phyloP scores from a whole-genome alignment of 2,329 filamentous ascomycete species.

The Aspergillus arachidicola region DNA sequence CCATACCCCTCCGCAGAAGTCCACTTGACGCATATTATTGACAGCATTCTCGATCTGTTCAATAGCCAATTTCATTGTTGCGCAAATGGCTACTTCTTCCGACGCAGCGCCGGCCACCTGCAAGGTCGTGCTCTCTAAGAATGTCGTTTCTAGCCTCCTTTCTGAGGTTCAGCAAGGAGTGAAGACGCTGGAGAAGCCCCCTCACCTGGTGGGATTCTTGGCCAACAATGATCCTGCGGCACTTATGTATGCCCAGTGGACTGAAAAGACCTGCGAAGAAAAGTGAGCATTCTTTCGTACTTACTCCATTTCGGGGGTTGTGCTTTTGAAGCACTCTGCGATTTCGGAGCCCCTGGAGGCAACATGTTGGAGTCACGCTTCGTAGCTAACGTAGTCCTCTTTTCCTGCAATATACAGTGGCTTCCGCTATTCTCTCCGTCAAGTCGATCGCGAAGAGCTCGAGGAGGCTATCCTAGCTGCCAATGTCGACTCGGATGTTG shows the following conservation, averaged over 20 bases:
- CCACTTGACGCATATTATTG: conserved; percentile 2
- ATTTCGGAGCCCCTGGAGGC: conserved; percentile 15
- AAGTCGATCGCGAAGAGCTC: conserved; percentile 81
- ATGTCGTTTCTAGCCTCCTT: conserved; percentile 80
- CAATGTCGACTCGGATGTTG: conserved; percentile 75
- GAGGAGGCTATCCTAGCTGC: conserved; percentile 86
- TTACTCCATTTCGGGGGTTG: conserved; percentile 7
- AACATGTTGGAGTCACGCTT: conserved; percentile 10
- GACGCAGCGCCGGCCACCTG: conserved; percentile 57
- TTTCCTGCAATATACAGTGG: conserved; percentile 59
- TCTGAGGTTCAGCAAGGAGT: conserved; percentile 77
- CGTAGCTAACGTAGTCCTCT: conserved; percentile 24
- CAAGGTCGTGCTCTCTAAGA: conserved; percentile 89
- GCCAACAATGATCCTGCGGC: conserved; percentile 91
- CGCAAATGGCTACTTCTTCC: conserved; percentile 35
- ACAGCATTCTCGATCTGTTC: conserved; percentile 3
- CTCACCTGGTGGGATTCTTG: conserved; percentile 85
- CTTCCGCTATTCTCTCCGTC: conserved; percentile 83
- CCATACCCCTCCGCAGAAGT: conserved; percentile 22
- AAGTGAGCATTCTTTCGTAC: conserved; percentile 66
- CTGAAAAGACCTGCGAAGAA: conserved; percentile 91
- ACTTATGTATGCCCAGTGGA: conserved; percentile 94
- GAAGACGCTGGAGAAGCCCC: conserved; percentile 69
- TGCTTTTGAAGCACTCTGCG: conserved; percentile 10
- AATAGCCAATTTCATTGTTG: conserved; percentile 4